These are phyloP conservation scores for Maudiozyma saulgeensis DNA, from an alignment of 805 yeast species.

Conservation along the genomic window DNA sequence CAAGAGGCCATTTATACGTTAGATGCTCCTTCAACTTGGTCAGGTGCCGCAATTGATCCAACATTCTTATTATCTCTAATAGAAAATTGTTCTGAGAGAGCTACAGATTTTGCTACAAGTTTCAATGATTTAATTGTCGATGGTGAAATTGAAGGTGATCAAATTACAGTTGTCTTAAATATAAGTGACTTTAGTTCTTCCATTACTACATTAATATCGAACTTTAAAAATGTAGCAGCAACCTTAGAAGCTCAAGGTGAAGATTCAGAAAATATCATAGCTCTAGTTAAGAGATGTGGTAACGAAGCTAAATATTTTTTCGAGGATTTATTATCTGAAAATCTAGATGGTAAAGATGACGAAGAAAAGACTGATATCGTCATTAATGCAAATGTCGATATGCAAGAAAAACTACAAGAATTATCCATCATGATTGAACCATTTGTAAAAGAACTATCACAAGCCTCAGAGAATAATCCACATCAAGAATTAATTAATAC, in stretches of 20 bases:
- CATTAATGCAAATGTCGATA: conserved; percentile 62
- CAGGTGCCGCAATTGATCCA: conserved; percentile 6
- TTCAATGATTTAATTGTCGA: conserved; percentile 49
- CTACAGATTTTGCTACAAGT: conserved; percentile 68
- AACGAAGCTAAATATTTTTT: conserved; percentile 54
- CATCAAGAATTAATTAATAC: conserved; percentile 67
- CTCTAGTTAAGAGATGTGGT: conserved; percentile 39
- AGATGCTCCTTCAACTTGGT: conserved; percentile 45
- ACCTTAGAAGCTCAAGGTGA: conserved; percentile 3
- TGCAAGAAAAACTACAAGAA: conserved; percentile 61
- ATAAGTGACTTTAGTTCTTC: conserved; percentile 37
- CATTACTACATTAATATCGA: conserved; percentile 34
- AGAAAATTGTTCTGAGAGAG: conserved; percentile 59
- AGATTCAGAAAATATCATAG: conserved; percentile 5
- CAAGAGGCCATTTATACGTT: conserved; percentile 65
- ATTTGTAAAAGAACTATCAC: conserved; percentile 28
- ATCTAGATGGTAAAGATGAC: conserved; percentile 50
- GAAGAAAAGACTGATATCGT: conserved; percentile 62
- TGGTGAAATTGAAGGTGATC: conserved; percentile 53
- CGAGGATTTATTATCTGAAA: conserved; percentile 45
- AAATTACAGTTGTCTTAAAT: conserved; percentile 29
- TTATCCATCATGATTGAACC: conserved; percentile 47
- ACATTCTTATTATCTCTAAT: conserved; percentile 37
- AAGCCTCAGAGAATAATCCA: conserved; percentile 46
- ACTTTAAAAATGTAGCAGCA: conserved; percentile 20